These are phyloP conservation scores for Aegilops longissima DNA, from an alignment of 176 grass and related monocot species.

Conservation along the genomic window DNA sequence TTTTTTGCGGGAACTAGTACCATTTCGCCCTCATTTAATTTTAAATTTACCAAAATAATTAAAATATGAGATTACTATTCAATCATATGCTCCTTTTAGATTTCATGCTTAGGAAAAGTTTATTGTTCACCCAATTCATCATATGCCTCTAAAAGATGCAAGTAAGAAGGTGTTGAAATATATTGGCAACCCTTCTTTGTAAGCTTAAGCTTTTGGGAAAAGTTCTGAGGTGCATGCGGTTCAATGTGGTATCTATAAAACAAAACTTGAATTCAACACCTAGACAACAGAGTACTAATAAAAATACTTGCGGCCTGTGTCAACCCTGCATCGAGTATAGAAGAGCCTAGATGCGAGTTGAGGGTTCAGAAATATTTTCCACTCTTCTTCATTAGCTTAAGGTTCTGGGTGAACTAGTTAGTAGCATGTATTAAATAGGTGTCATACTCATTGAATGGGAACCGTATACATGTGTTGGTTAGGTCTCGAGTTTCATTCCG, in stretches of 20 bases:
- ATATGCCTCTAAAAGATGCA: not conserved
- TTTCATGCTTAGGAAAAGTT: not conserved
- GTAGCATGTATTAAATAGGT: not conserved
- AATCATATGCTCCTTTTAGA: not conserved
- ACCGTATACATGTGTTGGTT: not conserved
- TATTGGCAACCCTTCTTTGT: not conserved
- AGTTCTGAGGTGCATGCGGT: not conserved
- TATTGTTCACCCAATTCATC: not conserved
- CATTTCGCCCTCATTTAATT: not conserved
- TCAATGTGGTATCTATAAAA: not conserved
- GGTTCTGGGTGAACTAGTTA: not conserved
- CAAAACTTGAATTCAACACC: not conserved
- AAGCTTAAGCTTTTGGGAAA: not conserved
- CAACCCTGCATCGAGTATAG: not conserved
- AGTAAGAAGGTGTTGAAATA: not conserved
- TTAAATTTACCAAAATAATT: not conserved
- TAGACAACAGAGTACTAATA: not conserved
- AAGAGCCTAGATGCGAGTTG: not conserved
- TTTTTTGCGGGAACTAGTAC: too few species aligned
- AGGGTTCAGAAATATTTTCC: not conserved
- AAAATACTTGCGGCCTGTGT: not conserved
- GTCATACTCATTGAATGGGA: not conserved
- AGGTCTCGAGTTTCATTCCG: not conserved
- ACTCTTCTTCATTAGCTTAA: not conserved
- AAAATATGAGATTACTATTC: not conserved